Conservation (phyloP, 1,284 basidiomycete species). For the Ceratobasidium papillatum region DNA sequence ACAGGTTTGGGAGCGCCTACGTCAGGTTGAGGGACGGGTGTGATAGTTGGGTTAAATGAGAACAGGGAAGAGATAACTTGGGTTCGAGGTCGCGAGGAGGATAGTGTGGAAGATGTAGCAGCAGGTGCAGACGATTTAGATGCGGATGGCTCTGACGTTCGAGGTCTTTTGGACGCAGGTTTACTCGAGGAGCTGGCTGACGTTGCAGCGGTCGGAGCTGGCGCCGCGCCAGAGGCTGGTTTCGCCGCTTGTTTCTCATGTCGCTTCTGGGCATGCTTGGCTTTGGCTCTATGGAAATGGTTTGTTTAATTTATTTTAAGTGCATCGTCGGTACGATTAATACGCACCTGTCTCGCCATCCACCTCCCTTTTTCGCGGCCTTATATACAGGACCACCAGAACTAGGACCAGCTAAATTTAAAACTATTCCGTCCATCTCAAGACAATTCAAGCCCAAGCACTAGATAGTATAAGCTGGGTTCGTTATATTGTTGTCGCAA, state of each 20-base stretch:
- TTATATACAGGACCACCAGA: slow-evolving; percentile 49
- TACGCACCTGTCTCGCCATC: slow-evolving; percentile 84
- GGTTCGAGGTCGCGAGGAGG: slow-evolving; percentile 54
- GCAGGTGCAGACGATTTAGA: slow-evolving; percentile 18
- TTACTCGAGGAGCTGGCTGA: slow-evolving; percentile 17
- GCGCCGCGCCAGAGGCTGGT: neutral
- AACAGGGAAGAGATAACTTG: slow-evolving; percentile 94
- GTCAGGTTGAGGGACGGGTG: slow-evolving; percentile 36
- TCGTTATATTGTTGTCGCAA: too few species aligned
- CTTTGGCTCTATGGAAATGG: slow-evolving; percentile 52
- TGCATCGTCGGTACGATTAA: slow-evolving; percentile 38
- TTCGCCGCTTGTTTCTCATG: slow-evolving; percentile 43
- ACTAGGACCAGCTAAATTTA: slow-evolving; percentile 65
- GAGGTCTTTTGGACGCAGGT: slow-evolving; percentile 4
- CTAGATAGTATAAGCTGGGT: neutral
- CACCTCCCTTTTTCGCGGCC: slow-evolving; percentile 69
- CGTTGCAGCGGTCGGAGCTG: neutral
- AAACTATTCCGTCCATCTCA: slow-evolving; percentile 63
- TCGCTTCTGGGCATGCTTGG: slow-evolving; percentile 45
- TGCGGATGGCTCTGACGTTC: neutral
- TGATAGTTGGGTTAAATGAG: slow-evolving; percentile 77
- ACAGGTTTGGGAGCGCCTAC: slow-evolving; percentile 53
- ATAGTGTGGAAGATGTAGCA: slow-evolving; percentile 14
- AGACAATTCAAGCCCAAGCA: neutral
- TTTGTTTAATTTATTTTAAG: neutral